Evolutionary conservation across 495 filamentous ascomycete genomes (phyloP), one percentile per base, ranked within the genome.

Genomic region (Podospora tetraspora): DNA sequence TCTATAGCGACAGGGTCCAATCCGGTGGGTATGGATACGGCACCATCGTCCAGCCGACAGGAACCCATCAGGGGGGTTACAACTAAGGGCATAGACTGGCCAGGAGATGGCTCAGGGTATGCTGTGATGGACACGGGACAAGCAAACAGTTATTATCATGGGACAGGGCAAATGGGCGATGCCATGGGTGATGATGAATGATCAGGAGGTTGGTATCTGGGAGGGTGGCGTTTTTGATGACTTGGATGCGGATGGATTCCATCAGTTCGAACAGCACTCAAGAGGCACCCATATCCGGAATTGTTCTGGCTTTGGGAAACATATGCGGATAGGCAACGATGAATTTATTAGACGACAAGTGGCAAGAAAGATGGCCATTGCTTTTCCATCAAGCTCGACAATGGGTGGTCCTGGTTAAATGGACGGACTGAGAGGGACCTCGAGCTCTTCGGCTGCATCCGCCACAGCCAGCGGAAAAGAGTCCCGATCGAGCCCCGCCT

Each of bases 1-100:
- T 98, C 7, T 98, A 91, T 75, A 94, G 90, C 61, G 85, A 92
- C n/a, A 84, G 85, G 30, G 85, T 97, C 12, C 91, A 96, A 74
- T 86, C 75, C 1, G 91, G 91, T 24, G 91, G 92, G 0, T 79
- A 83, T 62, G 78, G 78, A 61, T 86, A 88, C 66, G 85, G 86
- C 9, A 87, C 86, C 0, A 77, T 88, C 25, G 74, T 72, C 19
- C 79, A 79, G 64, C 77, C 76, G 10, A 70, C 74, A n/a, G 43
- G 22, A 12, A 43, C 13, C 61, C 11, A 57, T 9, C 57, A 21
- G 30, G n/a, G 25, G 8, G 24, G 59, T 8, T 66, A 23, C 29
- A 24, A 13, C 7, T 29, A 32, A 43, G 22, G 25, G 13, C 57
- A 16, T 5, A 43, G 29, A 9, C 29, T 21, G 24, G 29, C 24